Percentiles rank a stretch among this genome's conserved stretches.
These are phyloP conservation scores for Tetracladium marchalianum DNA, from an alignment of 495 filamentous ascomycete genomes.

Conservation along the genomic window DNA sequence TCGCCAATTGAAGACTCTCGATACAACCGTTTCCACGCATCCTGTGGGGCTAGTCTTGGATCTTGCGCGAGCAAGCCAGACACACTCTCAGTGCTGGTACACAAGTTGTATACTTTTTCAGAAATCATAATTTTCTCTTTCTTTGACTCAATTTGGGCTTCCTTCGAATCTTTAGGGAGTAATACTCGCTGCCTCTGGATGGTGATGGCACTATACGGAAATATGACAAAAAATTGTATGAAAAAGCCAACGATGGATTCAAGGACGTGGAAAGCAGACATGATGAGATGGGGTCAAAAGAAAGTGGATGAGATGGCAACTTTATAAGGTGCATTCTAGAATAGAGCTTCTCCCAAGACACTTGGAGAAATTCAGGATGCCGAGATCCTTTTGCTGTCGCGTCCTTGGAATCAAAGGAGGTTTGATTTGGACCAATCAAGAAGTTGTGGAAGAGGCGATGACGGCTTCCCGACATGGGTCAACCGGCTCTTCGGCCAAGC, in stretches of 20 bases:
- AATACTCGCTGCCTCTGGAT: slow-evolving; percentile 1
- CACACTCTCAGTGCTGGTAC: slow-evolving; percentile 41
- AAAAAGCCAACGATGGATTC: not conserved
- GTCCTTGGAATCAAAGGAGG: no score
- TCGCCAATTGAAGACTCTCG: slow-evolving; percentile 19
- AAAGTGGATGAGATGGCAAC: no score
- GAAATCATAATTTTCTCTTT: slow-evolving; percentile 23
- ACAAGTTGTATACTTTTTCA: slow-evolving; percentile 39
- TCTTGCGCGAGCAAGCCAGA: slow-evolving; percentile 44
- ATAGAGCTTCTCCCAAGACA: no score
- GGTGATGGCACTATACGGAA: not conserved
- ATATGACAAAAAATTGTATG: slow-evolving; percentile 2
- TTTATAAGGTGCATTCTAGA: no score
- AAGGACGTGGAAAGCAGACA: not conserved
- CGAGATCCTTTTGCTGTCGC: no score
- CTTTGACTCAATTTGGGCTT: not conserved
- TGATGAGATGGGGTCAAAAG: no score
- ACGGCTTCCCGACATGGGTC: no score
- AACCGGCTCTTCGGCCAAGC: no score
- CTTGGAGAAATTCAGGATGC: no score
- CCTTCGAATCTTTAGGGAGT: not conserved
- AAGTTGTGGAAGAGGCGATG: no score
- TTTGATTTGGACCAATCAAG: no score
- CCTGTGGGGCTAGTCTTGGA: slow-evolving; percentile 37
- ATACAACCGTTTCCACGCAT: slow-evolving; percentile 47